A percentile compares a stretch with the other conserved stretches of the same genome.
phyloP scores from a whole-genome alignment of 2,329 filamentous ascomycete species.

The Cladophialophora exuberans region DNA sequence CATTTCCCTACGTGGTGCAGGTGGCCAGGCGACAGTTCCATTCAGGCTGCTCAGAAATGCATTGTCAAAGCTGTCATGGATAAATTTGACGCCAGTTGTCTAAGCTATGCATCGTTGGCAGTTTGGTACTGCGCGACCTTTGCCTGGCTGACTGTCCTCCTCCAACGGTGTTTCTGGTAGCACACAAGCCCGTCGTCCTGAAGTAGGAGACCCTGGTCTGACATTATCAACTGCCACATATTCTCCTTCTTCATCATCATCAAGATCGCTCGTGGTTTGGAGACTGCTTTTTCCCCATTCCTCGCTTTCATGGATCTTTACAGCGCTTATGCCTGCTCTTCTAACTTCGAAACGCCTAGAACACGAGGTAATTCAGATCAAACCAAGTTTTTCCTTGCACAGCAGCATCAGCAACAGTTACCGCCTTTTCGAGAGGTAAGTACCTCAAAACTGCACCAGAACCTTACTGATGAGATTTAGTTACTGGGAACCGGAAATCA shows the following conservation, averaged over 20 bases:
- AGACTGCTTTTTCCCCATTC: conserved; percentile 3
- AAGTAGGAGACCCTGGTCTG: conserved; percentile 25
- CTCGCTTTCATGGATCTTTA: conserved; percentile 27
- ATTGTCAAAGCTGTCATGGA: conserved; percentile 28
- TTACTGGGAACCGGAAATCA: conserved; percentile 6
- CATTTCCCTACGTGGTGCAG: conserved; percentile 13
- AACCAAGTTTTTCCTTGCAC: conserved; percentile 8
- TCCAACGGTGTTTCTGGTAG: conserved; percentile 16
- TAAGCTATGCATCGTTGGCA: conserved; percentile 22
- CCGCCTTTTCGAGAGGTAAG: conserved; percentile 27
- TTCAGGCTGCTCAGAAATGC: conserved; percentile 8
- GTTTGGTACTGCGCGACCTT: conserved; percentile 28
- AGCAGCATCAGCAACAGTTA: conserved; percentile 24
- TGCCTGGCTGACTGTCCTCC: conserved; percentile 19
- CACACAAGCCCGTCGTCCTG: conserved; percentile 26
- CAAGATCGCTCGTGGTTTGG: not conserved
- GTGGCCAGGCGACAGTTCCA: conserved; percentile 4
- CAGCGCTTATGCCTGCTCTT: conserved; percentile 18
- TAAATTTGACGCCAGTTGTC: conserved; percentile 23
- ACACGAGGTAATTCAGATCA: conserved; percentile 4
- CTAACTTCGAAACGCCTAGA: conserved; percentile 23
- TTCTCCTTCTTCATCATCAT: conserved; percentile 11
- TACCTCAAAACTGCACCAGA: not conserved
- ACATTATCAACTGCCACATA: conserved; percentile 18
- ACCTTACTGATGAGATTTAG: conserved; percentile 1